Conservation (phyloP, 768 basidiomycete genomes). For the Pisolithus marmoratus region DNA sequence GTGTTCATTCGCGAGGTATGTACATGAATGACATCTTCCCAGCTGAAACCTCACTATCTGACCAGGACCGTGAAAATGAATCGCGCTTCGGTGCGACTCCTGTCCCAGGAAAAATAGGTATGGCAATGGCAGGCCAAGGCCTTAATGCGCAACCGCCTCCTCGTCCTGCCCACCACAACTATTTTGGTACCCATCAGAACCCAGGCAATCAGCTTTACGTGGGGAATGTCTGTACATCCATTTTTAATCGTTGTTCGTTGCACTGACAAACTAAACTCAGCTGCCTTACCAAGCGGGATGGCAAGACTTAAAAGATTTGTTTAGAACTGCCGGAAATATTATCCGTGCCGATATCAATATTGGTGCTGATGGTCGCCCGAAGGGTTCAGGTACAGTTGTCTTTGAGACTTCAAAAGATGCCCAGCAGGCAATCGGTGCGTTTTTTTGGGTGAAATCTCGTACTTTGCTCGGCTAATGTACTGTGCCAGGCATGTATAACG, state of each 20-base stretch:
- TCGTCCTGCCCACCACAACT: constrained; percentile 76
- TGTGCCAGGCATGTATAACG: constrained; percentile 83
- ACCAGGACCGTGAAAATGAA: constrained; percentile 92
- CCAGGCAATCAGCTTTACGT: constrained; percentile 94
- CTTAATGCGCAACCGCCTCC: constrained; percentile 75
- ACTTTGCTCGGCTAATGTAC: background rate
- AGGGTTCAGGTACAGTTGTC: constrained; percentile 96
- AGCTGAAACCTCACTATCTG: background rate
- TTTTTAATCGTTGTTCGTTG: background rate
- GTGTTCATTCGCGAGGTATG: constrained; percentile 94
- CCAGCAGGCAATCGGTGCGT: constrained; percentile 83
- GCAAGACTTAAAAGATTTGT: constrained; percentile 97
- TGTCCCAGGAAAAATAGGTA: constrained; percentile 92
- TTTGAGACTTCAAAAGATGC: constrained; percentile 91
- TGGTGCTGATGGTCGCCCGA: constrained; percentile 86
- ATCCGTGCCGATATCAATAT: constrained; percentile 95
- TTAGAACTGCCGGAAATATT: constrained; percentile 93
- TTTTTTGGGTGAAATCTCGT: background rate
- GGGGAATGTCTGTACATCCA: constrained; percentile 63
- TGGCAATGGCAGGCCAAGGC: constrained; percentile 93
- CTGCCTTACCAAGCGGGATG: constrained; percentile 96
- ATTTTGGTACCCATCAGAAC: constrained; percentile 46
- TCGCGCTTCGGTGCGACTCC: constrained; percentile 94
- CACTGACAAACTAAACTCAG: constrained; percentile 34
- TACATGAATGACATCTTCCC: background rate